Conservation (phyloP, 2,329 filamentous ascomycete species). For the Parafenestella ontariensis region DNA sequence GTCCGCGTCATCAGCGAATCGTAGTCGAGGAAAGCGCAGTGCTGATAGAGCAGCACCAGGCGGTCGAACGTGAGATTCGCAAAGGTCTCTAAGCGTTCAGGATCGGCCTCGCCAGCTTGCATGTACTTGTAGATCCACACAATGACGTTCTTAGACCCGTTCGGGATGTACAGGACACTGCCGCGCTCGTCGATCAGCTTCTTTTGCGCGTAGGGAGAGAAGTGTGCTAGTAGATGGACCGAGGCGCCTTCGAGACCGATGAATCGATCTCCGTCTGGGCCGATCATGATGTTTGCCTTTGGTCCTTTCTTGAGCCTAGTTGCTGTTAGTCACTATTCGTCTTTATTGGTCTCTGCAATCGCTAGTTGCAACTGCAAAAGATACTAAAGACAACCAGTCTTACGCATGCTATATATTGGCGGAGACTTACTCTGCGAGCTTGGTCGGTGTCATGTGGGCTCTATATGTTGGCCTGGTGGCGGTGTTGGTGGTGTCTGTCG, state of each 20-base stretch:
- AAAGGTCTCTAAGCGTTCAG: conserved; percentile 7
- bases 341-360: too few species aligned
- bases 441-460: too few species aligned
- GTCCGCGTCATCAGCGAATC: conserved; percentile 11
- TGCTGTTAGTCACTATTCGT: neutral
- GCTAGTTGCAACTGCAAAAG: too few species aligned
- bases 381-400: too few species aligned
- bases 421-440: too few species aligned
- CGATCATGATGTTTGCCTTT: conserved; percentile 22
- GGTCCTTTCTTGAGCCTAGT: conserved; percentile 22
- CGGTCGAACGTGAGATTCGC: conserved; percentile 11
- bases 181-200: conserved; percentile 13
- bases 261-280: conserved; percentile 15
- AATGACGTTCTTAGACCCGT: conserved; percentile 20
- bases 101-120: conserved; percentile 24
- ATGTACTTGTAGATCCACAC: conserved; percentile 35
- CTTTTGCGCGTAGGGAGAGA: conserved; percentile 21
- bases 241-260: conserved; percentile 29
- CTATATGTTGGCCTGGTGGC: too few species aligned
- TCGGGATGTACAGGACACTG: conserved; percentile 14
- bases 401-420: too few species aligned
- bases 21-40: conserved; percentile 26
- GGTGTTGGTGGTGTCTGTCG: too few species aligned
- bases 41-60: conserved; percentile 22
- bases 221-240: conserved; percentile 22